Percentiles rank a stretch among this genome's conserved stretches.
These are phyloP conservation scores for Solanum lycopersicoides DNA, from an alignment of 257 asterid species.

Conservation along the genomic window DNA sequence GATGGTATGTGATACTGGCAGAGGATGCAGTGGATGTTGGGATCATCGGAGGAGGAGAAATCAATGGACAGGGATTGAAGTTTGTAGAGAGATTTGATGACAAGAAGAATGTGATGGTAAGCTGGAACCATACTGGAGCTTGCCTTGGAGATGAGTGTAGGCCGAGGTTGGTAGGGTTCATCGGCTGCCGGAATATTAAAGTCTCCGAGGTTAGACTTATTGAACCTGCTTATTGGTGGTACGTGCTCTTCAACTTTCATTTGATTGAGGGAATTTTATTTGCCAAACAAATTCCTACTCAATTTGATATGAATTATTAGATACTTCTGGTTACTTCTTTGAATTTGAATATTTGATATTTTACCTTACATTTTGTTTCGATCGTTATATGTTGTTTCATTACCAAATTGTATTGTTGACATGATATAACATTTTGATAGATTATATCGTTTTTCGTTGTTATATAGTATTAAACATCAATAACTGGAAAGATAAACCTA, in stretches of 20 bases:
- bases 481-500: background rate
- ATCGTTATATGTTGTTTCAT: background rate
- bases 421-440: background rate
- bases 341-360: background rate
- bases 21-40: slow-evolving; percentile 64
- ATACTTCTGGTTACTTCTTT: no score
- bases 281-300: background rate
- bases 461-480: background rate
- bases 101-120: slow-evolving; percentile 96
- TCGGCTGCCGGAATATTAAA: slow-evolving; percentile 47
- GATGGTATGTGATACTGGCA: slow-evolving; percentile 87
- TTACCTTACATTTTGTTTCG: background rate
- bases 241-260: background rate
- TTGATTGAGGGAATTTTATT: background rate
- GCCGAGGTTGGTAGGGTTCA: slow-evolving; percentile 80
- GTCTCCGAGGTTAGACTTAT: slow-evolving; percentile 44
- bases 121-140: slow-evolving; percentile 76
- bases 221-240: slow-evolving; percentile 84
- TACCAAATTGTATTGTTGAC: background rate
- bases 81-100: slow-evolving; percentile 61
- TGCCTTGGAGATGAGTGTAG: slow-evolving; percentile 90
- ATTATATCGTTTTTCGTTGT: background rate
- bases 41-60: slow-evolving; percentile 91
- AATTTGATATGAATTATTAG: no score
- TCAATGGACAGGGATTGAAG: slow-evolving; percentile 83